Evolutionary conservation across 176 grass and related monocot genomes (phyloP), one percentile per base, ranked within the genome.

Genomic region (Oryza glumipatula): DNA sequence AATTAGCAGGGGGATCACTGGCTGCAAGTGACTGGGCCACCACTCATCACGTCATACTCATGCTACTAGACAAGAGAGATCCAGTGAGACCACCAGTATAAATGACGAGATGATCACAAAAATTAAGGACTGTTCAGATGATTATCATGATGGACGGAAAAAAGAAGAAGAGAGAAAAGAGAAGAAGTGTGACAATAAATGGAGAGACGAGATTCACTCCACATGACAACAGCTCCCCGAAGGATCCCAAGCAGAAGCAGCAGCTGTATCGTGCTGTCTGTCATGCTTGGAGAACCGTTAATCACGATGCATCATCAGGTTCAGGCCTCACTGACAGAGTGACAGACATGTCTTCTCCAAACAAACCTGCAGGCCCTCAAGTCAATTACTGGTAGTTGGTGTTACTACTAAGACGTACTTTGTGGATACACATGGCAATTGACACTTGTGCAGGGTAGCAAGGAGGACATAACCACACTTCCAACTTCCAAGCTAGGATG

Each of bases 11-110:
- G n/a, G 60, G 47, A 21, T 47, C 43, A 65, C 44, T 43, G 12
- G 5, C 46, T 68, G 30, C 67, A 68, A 47, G 39, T 65, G n/a
- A 84, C 70, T 71, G 72, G 82, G 78, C 32, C 83, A 81, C 72
- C 72, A 82, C 66, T 89, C 72, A 12, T 52, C 70, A 43, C 52
- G 43, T 80, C 77, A 68, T 68, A 68, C 24, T 36, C 82, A 60
- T 66, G 82, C 49, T 51, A 67, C 19, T 67, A 76, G 15, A 38
- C 64, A 21, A 75, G 61, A 67, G 70, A 73, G 71, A 36, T 63
- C 58, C 58, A 63, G 58, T 63, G 24, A 73, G 68, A 72, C 21
- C 17, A 7, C 6, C 5, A 23, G n/a, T 10, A 11, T 63, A 63
- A 63, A 41, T 33, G 51, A n/a, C 54, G 17, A 56, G 80, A 72